Evolutionary conservation across 192 early-diverging fungal species (phyloP).

Genomic region (Chytriomyces sp.): DNA sequence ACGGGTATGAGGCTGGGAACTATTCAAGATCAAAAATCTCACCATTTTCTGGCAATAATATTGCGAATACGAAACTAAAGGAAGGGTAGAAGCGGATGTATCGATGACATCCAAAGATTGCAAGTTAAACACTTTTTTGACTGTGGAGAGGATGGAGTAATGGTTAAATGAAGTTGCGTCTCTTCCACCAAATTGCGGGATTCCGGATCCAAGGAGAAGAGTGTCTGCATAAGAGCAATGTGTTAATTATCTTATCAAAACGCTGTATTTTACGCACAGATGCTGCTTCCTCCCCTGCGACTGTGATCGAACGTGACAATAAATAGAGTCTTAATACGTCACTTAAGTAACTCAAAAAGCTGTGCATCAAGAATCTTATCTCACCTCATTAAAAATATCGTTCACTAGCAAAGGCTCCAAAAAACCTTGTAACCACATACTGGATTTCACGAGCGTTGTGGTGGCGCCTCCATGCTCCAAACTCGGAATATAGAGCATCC

Average conservation of each 20-base stretch:
- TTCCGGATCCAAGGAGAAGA: conserved; percentile 20
- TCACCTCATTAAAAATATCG: conserved; percentile 36
- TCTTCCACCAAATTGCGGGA: background rate
- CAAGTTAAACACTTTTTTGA: conserved; percentile 65
- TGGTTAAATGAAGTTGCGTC: conserved; percentile 66
- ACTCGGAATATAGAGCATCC: conserved; percentile 57
- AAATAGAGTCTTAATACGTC: conserved; percentile 37
- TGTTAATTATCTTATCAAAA: background rate
- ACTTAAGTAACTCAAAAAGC: conserved; percentile 37
- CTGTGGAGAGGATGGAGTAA: conserved; percentile 61
- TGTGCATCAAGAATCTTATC: background rate
- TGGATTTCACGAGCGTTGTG: conserved; percentile 51
- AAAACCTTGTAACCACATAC: conserved; percentile 56
- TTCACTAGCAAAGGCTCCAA: conserved; percentile 49
- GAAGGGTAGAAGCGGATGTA: background rate
- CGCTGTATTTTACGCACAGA: background rate
- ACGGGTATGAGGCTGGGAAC: too few relatives aligned
- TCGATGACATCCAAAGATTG: conserved; percentile 44
- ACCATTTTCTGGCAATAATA: conserved; percentile 12
- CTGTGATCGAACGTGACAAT: conserved; percentile 47
- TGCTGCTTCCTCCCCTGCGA: background rate
- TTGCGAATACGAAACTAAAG: conserved; percentile 9
- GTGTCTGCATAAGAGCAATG: background rate
- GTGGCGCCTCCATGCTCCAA: conserved; percentile 30
- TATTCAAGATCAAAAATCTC: too few relatives aligned